These are phyloP conservation scores for Diaporthe sp. DNA, from an alignment of 2,329 filamentous ascomycete genomes.

Conservation along the genomic window DNA sequence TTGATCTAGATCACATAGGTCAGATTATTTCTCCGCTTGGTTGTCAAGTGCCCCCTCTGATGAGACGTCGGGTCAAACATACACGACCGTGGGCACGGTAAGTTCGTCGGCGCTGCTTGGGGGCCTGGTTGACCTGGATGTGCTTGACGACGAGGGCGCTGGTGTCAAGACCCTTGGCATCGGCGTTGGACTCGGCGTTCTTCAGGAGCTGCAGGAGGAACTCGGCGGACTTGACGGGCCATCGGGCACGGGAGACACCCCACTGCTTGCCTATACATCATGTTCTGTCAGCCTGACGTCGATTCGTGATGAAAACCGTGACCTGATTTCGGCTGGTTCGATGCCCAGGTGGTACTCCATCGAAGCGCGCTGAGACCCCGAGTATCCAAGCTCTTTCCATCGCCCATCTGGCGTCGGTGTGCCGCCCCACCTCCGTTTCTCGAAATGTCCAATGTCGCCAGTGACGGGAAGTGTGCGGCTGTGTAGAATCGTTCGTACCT, in stretches of 20 bases:
- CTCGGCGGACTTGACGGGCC: conserved; percentile 99
- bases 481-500: conserved; percentile 77
- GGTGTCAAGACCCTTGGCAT: conserved; percentile 97
- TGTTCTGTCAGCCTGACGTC: conserved; percentile 14
- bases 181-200: conserved; percentile 97
- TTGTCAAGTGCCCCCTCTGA: background rate
- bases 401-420: background rate
- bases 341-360: background rate
- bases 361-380: background rate
- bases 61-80: conserved; percentile 63
- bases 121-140: conserved; percentile 99
- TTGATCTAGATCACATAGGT: conserved; percentile 80
- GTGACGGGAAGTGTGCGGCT: background rate
- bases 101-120: conserved; percentile 98
- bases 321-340: background rate
- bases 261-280: conserved; percentile 88
- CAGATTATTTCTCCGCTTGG: conserved; percentile 42
- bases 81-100: conserved; percentile 99
- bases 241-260: conserved; percentile 97
- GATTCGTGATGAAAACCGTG: too few species aligned
- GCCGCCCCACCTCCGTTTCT: background rate
- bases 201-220: conserved; percentile 97
- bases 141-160: conserved; percentile 99
- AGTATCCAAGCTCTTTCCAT: background rate
- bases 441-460: background rate